Evolutionary conservation across 2,329 filamentous ascomycete genomes (phyloP).

Genomic region (Microdochium trichocladiopsis): DNA sequence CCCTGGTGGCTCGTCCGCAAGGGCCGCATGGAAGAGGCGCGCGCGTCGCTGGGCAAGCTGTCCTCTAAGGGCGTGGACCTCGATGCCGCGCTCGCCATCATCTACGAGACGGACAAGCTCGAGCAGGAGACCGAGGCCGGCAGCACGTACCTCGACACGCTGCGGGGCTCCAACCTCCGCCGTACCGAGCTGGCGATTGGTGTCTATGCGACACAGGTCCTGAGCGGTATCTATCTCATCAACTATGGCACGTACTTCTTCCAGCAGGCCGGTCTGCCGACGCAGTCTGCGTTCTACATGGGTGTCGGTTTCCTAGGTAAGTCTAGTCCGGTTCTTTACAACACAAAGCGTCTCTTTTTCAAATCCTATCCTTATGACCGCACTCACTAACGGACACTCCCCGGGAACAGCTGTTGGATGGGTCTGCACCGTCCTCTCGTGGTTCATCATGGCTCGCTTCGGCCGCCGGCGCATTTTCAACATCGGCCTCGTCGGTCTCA

Average conservation of each 20-base stretch:
- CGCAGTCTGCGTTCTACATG: slow-evolving; percentile 44
- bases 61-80: slow-evolving; percentile 38
- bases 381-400: neutral
- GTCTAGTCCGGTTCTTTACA: slow-evolving; percentile 6
- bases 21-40: slow-evolving; percentile 31
- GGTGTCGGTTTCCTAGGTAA: slow-evolving; percentile 40
- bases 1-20: slow-evolving; percentile 43
- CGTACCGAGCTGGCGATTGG: slow-evolving; percentile 51
- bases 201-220: slow-evolving; percentile 58
- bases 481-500: slow-evolving; percentile 33
- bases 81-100: slow-evolving; percentile 43
- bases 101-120: slow-evolving; percentile 49
- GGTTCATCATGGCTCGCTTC: slow-evolving; percentile 39
- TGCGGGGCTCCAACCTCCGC: slow-evolving; percentile 39
- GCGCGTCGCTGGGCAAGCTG: slow-evolving; percentile 30
- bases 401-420: slow-evolving; percentile 34
- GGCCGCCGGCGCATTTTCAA: slow-evolving; percentile 47
- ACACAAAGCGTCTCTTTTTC: neutral
- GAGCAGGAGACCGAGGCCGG: slow-evolving; percentile 43
- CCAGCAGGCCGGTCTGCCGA: slow-evolving; percentile 44
- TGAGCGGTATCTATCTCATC: slow-evolving; percentile 57
- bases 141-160: slow-evolving; percentile 42
- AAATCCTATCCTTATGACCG: neutral
- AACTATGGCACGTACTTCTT: slow-evolving; percentile 59
- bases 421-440: slow-evolving; percentile 45